Evolutionary conservation across 176 grass and related monocot species (phyloP).

Genomic region (Avena sativa): DNA sequence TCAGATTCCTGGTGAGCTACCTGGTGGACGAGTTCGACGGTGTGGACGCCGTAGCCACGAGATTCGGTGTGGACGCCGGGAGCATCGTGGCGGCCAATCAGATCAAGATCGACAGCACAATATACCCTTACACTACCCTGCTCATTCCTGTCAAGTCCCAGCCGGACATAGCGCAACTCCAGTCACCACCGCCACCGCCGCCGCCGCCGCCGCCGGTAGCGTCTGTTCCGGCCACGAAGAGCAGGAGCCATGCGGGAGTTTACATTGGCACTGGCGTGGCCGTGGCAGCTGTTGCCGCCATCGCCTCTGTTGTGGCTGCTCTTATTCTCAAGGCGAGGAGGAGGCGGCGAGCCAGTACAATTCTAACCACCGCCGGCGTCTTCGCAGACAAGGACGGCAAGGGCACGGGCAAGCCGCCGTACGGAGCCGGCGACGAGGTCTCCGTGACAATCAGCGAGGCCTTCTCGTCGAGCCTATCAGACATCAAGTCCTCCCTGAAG

Average conservation of each 20-base stretch:
- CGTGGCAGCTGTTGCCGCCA: conserved; percentile 11
- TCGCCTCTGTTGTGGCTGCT: conserved; percentile 4
- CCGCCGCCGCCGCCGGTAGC: conserved; percentile 9
- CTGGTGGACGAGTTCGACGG: conserved; percentile 50
- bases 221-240: conserved; percentile 27
- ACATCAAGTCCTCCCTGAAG: conserved; percentile 61
- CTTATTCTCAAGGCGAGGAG: conserved; percentile 44
- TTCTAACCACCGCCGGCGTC: background rate
- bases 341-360: conserved; percentile 13
- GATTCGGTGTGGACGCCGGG: conserved; percentile 44
- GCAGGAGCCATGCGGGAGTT: conserved; percentile 33
- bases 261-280: conserved; percentile 57
- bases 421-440: background rate
- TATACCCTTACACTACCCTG: conserved; percentile 63
- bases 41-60: conserved; percentile 14
- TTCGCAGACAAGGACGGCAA: background rate
- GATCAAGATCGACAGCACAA: background rate
- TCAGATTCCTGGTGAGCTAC: conserved; percentile 65
- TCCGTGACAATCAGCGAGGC: conserved; percentile 33
- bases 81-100: conserved; percentile 53
- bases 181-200: conserved; percentile 41
- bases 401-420: background rate
- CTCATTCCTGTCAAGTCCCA: conserved; percentile 55
- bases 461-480: conserved; percentile 54
- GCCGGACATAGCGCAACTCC: conserved; percentile 55